phyloP scores from a whole-genome alignment of 2,329 filamentous ascomycete genomes.

The Diaporthe citrichinensis region DNA sequence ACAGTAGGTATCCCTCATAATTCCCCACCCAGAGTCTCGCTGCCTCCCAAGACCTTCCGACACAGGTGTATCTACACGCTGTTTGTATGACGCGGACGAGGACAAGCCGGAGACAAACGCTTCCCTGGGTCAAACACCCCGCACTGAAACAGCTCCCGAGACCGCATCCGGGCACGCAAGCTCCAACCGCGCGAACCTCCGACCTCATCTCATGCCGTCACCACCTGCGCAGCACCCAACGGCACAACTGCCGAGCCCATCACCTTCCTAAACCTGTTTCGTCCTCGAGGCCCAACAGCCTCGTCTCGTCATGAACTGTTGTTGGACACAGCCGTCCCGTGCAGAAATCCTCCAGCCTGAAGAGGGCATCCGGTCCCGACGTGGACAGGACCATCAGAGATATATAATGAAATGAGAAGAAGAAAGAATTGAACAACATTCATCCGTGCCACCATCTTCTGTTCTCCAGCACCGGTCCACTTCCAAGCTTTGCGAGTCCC shows the following conservation, averaged over 20 bases:
- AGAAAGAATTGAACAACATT: background rate
- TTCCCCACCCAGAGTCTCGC: background rate
- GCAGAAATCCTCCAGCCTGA: slow-evolving; percentile 9
- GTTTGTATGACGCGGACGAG: slow-evolving; percentile 1
- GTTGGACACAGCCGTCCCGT: slow-evolving; percentile 8
- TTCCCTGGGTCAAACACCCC: slow-evolving; percentile 3
- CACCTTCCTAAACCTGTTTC: slow-evolving; percentile 1
- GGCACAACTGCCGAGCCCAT: slow-evolving; percentile 26
- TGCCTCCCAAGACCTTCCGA: background rate
- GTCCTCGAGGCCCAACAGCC: slow-evolving; percentile 25
- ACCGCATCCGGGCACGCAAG: slow-evolving; percentile 7
- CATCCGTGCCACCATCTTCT: slow-evolving; percentile 16
- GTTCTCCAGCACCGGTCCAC: background rate
- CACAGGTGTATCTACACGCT: background rate
- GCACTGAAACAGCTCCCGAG: slow-evolving; percentile 32
- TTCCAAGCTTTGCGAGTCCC: slow-evolving; percentile 1
- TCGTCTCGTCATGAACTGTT: background rate
- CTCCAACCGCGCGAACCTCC: slow-evolving; percentile 7
- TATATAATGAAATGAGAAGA: background rate
- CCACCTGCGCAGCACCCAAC: slow-evolving; percentile 7
- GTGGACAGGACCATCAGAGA: background rate
- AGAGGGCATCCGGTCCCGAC: background rate
- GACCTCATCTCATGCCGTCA: slow-evolving; percentile 14
- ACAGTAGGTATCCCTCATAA: background rate
- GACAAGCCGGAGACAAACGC: background rate